Conservation (phyloP, 768 basidiomycete genomes). For the Russula olivacea region DNA sequence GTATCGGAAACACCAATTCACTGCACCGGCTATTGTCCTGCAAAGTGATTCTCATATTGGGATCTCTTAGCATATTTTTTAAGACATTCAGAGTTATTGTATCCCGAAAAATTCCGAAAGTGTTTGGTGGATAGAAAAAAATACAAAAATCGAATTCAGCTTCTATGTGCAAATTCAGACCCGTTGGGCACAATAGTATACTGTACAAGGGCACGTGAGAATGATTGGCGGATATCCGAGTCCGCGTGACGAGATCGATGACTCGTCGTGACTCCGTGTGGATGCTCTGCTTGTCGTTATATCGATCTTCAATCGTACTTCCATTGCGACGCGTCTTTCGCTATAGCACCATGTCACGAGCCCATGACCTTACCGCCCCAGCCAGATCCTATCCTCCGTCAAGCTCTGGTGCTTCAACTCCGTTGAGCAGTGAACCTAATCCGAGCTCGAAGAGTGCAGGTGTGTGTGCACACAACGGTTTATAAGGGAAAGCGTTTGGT, state of each 20-base stretch:
- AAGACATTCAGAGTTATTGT: too few species aligned
- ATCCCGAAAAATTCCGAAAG: too few species aligned
- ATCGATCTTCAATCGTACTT: conserved; percentile 28
- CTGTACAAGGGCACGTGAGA: too few species aligned
- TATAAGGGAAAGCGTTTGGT: neutral
- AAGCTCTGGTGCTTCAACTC: conserved; percentile 16
- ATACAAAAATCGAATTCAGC: too few species aligned
- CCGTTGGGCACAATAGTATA: too few species aligned
- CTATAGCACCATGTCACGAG: conserved; percentile 26
- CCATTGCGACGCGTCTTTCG: conserved; percentile 2
- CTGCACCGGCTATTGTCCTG: too few species aligned
- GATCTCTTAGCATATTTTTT: too few species aligned
- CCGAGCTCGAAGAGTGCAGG: conserved; percentile 40
- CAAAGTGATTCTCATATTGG: too few species aligned
- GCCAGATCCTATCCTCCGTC: conserved; percentile 10
- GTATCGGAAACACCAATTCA: too few species aligned
- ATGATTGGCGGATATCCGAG: too few species aligned
- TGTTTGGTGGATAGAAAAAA: too few species aligned
- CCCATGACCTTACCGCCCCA: neutral
- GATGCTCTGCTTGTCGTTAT: conserved; percentile 19
- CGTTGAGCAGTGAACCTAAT: conserved; percentile 10
- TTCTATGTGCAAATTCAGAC: too few species aligned
- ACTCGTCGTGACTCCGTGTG: neutral
- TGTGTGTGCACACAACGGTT: conserved; percentile 26
- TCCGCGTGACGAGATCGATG: neutral